Evolutionary conservation across 2,329 filamentous ascomycete species (phyloP).

Genomic region (Trichoderma atroviride): DNA sequence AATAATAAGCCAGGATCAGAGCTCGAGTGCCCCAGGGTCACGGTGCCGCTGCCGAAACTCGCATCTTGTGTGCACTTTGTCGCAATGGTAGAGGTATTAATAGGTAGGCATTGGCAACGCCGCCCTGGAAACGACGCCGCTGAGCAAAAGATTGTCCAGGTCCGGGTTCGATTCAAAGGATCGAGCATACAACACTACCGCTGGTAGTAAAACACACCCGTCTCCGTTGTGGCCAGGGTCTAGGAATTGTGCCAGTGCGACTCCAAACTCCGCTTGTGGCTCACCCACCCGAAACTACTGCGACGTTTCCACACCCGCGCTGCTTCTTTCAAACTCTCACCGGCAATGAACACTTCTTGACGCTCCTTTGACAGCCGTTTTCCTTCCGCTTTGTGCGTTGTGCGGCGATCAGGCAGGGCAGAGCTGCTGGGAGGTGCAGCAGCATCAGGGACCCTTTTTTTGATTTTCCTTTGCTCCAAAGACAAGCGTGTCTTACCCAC

Average conservation of each 20-base stretch:
- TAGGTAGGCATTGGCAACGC: neutral
- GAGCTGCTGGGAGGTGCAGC: constrained; percentile 4
- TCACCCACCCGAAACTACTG: constrained; percentile 1
- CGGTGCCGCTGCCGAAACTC: neutral
- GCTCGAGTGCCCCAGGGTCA: neutral
- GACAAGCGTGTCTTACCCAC: neutral
- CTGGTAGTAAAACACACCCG: constrained; percentile 15
- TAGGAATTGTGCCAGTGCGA: constrained; percentile 12
- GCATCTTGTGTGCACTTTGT: neutral
- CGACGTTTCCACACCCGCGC: constrained; percentile 4
- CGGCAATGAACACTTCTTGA: constrained; percentile 2
- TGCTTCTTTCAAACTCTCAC: neutral
- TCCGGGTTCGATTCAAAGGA: neutral
- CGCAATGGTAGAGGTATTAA: neutral
- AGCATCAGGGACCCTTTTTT: neutral
- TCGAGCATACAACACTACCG: neutral
- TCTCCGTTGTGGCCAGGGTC: constrained; percentile 5
- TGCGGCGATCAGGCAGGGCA: neutral
- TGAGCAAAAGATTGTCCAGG: neutral
- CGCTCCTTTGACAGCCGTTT: constrained; percentile 17
- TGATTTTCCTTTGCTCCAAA: neutral
- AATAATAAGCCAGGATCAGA: constrained; percentile 5
- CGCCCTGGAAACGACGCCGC: neutral
- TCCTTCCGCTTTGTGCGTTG: neutral
- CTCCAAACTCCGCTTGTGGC: constrained; percentile 15